A percentile compares a stretch with the other conserved stretches of the same genome.
Evolutionary conservation across 2,329 filamentous ascomycete genomes (phyloP).

Genomic region (Aspergillus ochraceus): DNA sequence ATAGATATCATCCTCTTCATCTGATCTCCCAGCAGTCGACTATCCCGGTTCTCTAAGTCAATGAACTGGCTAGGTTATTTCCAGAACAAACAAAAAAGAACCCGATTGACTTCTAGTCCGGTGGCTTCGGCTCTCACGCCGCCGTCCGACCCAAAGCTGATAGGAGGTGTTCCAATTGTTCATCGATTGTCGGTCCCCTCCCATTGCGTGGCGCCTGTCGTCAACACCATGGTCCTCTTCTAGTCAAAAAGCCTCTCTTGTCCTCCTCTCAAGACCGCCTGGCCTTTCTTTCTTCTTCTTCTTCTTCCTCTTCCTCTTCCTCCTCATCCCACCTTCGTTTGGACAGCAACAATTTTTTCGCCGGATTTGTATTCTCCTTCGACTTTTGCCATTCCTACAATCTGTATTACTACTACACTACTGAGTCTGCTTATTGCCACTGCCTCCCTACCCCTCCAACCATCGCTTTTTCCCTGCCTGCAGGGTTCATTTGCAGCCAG

Average conservation of each 20-base stretch:
- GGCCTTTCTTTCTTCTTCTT: slow-evolving; percentile 5
- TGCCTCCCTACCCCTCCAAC: not conserved
- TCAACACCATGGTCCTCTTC: slow-evolving; percentile 17
- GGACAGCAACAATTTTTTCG: not conserved
- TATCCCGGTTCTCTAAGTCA: not conserved
- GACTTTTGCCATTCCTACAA: not conserved
- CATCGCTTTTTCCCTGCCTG: not conserved
- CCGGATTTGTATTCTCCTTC: not conserved
- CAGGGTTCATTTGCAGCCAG: not conserved
- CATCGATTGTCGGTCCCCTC: slow-evolving; percentile 10
- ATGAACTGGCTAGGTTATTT: not conserved
- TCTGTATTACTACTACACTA: not conserved
- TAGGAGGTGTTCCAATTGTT: slow-evolving; percentile 17
- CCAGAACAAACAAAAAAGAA: not conserved
- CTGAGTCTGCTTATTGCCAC: not conserved
- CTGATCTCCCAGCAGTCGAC: not conserved
- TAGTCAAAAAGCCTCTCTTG: slow-evolving; percentile 19
- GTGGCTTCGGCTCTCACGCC: slow-evolving; percentile 8
- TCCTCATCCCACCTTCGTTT: slow-evolving; percentile 6
- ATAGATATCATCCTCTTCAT: not conserved
- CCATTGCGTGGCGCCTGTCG: slow-evolving; percentile 31
- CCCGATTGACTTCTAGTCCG: slow-evolving; percentile 1
- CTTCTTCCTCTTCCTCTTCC: slow-evolving; percentile 5
- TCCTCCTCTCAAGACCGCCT: slow-evolving; percentile 9
- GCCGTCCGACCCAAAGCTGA: slow-evolving; percentile 16